phyloP scores from a whole-genome alignment of 139 green algal genomes.

The Volvox africanus region DNA sequence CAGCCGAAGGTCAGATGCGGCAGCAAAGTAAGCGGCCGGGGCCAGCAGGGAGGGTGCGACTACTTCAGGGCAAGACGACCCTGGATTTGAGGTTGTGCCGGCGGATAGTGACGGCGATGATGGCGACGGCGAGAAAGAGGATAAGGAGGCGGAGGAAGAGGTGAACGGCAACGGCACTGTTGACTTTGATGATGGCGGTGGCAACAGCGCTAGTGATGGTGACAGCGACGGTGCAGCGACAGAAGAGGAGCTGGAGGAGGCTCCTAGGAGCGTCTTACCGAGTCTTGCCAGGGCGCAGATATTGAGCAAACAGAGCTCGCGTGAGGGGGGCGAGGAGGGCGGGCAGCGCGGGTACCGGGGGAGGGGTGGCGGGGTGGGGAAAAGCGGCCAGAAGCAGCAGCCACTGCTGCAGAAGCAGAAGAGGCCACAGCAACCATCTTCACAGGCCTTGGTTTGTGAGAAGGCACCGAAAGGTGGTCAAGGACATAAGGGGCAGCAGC shows the following conservation, averaged over 20 bases:
- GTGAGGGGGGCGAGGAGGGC: neutral
- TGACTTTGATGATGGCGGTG: neutral
- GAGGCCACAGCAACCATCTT: neutral
- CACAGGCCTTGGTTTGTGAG: too few relatives aligned
- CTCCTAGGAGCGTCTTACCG: neutral
- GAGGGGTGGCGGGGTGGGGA: neutral
- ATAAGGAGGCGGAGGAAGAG: neutral
- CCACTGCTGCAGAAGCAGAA: neutral
- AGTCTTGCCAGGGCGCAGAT: neutral
- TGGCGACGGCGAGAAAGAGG: neutral
- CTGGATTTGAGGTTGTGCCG: conserved; percentile 37
- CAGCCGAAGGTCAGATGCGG: neutral
- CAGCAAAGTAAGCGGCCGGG: neutral
- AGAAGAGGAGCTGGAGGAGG: neutral
- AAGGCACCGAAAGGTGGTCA: neutral
- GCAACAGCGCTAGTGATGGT: neutral
- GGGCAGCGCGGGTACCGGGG: neutral
- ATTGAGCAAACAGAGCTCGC: neutral
- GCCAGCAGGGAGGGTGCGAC: neutral
- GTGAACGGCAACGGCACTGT: neutral
- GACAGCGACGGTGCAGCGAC: neutral
- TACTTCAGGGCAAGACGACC: neutral
- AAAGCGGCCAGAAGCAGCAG: neutral
- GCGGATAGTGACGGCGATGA: neutral
- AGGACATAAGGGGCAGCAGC: neutral